Percentiles rank a stretch among this genome's conserved stretches.
These are phyloP conservation scores for Scheffersomyces cryptocercus DNA, from an alignment of 1,139 yeast genomes.

Conservation along the genomic window DNA sequence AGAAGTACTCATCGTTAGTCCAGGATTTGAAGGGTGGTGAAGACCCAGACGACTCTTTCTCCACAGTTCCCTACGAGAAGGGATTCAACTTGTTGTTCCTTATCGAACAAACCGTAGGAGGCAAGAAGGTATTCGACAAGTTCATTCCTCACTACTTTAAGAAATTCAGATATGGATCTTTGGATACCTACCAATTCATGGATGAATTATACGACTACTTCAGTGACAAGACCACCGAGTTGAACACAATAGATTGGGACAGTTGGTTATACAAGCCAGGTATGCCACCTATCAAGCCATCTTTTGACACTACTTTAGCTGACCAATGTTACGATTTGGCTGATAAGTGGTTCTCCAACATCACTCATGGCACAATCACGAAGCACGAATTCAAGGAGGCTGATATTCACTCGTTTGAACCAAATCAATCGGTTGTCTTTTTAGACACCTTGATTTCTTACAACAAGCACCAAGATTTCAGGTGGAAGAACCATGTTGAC, in stretches of 20 bases:
- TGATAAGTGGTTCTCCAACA: slow-evolving; percentile 56
- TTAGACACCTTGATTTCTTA: slow-evolving; percentile 59
- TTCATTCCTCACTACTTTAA: slow-evolving; percentile 78
- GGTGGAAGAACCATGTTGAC: slow-evolving; percentile 37
- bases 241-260: slow-evolving; percentile 80
- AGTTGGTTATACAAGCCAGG: slow-evolving; percentile 82
- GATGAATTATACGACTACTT: slow-evolving; percentile 73
- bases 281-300: slow-evolving; percentile 77
- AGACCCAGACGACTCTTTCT: slow-evolving; percentile 90
- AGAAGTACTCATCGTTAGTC: slow-evolving; percentile 63
- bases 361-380: background rate
- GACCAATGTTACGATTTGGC: slow-evolving; percentile 72
- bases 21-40: slow-evolving; percentile 64
- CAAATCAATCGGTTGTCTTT: slow-evolving; percentile 79
- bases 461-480: slow-evolving; percentile 30
- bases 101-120: slow-evolving; percentile 65
- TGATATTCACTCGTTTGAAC: slow-evolving; percentile 60
- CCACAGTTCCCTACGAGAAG: slow-evolving; percentile 87
- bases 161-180: slow-evolving; percentile 65
- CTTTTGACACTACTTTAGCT: slow-evolving; percentile 76
- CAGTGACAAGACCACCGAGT: slow-evolving; percentile 40
- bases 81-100: slow-evolving; percentile 79
- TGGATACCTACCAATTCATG: slow-evolving; percentile 80
- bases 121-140: slow-evolving; percentile 64
- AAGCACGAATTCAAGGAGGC: slow-evolving; percentile 17